Conservation (phyloP, 495 filamentous ascomycete genomes). For the Rhypophila decipiens region DNA sequence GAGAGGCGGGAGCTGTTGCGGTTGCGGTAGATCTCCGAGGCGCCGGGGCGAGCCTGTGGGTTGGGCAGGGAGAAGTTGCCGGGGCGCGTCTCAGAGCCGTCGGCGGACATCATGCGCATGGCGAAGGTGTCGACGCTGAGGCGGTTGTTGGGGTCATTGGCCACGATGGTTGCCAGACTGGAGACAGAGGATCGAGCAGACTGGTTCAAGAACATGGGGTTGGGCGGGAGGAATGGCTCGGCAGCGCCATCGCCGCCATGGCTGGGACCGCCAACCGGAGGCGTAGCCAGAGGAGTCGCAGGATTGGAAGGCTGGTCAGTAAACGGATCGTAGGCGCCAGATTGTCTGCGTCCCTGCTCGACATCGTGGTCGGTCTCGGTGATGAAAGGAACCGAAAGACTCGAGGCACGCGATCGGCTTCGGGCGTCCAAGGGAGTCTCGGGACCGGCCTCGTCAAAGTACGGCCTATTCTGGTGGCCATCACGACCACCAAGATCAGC, state of each 20-base stretch:
- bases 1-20: constrained; percentile 20
- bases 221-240: constrained; percentile 15
- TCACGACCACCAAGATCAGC: constrained; percentile 5
- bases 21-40: constrained; percentile 12
- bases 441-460: constrained; percentile 11
- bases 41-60: constrained; percentile 14
- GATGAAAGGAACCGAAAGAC: constrained; percentile 11
- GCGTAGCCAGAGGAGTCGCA: constrained; percentile 1
- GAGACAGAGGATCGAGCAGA: constrained; percentile 16
- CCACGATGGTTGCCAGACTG: constrained; percentile 12
- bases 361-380: constrained; percentile 14
- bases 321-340: constrained; percentile 13
- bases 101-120: constrained; percentile 23
- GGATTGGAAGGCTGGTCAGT: constrained; percentile 2
- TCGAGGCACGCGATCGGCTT: constrained; percentile 10
- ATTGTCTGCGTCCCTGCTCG: constrained; percentile 7
- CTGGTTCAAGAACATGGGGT: constrained; percentile 17
- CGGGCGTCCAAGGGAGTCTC: constrained; percentile 8
- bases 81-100: constrained; percentile 13
- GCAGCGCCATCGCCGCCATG: constrained; percentile 6
- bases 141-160: constrained; percentile 12
- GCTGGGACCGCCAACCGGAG: constrained; percentile 5
- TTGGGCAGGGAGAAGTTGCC: constrained; percentile 12
- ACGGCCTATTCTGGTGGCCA: constrained; percentile 1
- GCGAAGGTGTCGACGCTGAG: constrained; percentile 20